Base-by-base conservation (phyloP, 306 rosid genomes). In the Gastrolobium bilobum region DNA sequence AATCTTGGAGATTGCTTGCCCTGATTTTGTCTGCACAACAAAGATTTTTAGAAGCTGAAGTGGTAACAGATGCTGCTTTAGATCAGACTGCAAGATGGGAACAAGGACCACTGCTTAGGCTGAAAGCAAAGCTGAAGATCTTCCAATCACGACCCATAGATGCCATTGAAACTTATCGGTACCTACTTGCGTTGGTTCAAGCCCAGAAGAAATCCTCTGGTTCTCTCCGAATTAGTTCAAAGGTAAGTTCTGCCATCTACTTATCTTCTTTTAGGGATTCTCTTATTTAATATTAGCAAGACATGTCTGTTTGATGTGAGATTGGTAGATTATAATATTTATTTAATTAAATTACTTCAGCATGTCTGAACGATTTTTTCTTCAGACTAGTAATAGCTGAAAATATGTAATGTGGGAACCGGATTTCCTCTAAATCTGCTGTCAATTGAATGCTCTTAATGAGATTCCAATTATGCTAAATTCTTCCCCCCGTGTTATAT, bases 131-230 rank as follows among this genome's bases (percentile, higher is more conserved):
- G 89, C 84, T 95, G 79, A 95, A 88, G 87, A 81, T 91, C 62
- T 84, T 90, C 39, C 93, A 88, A 85, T 90, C 94, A 38, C 83
- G 79, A 67, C 93, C 90, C 37, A 90, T 81, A 90, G 97, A 93
- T 73, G 97, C 98, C 63, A 90, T 93, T 88, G 98, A 95, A 85
- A 93, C 96, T 54, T 93, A 91, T 43, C 90, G 98, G 4, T 68
- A 85, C 90, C 96, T 95, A 57, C 98, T 95, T 85, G 96, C 99
- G 57, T 90, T 95, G 88, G 95, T 95, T 87, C 98, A 95, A 84
- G 96, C 98, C 30, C 96, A 90, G 64, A 91, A 82, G 84, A 93
- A 91, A 80, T 93, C 99, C n/a, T 90, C 78, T 87, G 97, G 96
- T 39, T 85, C 94, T 71, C 82, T 84, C 48, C 82, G 71, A 85